Evolutionary conservation across 225 moss, liverwort and hornwort species (phyloP), one percentile per base, ranked within the genome.

Genomic region (Physcomitrellopsis africana): DNA sequence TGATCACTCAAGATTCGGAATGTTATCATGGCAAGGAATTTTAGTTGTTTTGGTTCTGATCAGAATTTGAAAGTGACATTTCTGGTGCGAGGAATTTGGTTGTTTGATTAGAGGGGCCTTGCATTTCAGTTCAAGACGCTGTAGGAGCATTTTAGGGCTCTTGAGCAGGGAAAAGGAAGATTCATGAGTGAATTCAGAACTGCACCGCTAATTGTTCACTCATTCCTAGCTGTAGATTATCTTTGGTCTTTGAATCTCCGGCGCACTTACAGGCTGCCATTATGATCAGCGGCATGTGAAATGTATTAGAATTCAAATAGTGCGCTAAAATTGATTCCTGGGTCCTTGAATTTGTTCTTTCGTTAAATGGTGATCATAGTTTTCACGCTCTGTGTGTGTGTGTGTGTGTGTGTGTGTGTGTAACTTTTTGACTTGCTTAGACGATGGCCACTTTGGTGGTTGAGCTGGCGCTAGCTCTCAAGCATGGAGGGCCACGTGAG

Each of bases 401-500:
- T 37, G 32, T 2, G 24, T 57, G 29, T 17, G 24, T 12, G 62
- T 13, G 17, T 46, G 45, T 11, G 15, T 46, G 3, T 24, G 15
- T 1, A 58, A 73, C 57, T 19, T 18, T 56, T 26, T 19, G 24
- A 32, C 44, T n/a, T 59, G 11, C 43, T 58, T 57, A 80, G 85
- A 86, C 80, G 86, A 82, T 86, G 77, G 45, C 57, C 69, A 70
- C 69, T 47, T 73, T 82, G 79, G 80, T 80, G 48, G 77, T 74
- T 44, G 74, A 74, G 70, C 60, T 66, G 76, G 70, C 72, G 23
- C 62, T 53, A 48, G 27, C 69, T 73, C 60, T 70, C 60, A 77
- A 69, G 26, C 58, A 70, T 76, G 76, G 70, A 61, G 61, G 67
- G 15, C 64, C 60, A 4, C 69, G 69, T 10, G 73, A 73, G 60